Evolutionary conservation across 2,329 filamentous ascomycete genomes (phyloP).

Genomic region (Alternaria gaisen): DNA sequence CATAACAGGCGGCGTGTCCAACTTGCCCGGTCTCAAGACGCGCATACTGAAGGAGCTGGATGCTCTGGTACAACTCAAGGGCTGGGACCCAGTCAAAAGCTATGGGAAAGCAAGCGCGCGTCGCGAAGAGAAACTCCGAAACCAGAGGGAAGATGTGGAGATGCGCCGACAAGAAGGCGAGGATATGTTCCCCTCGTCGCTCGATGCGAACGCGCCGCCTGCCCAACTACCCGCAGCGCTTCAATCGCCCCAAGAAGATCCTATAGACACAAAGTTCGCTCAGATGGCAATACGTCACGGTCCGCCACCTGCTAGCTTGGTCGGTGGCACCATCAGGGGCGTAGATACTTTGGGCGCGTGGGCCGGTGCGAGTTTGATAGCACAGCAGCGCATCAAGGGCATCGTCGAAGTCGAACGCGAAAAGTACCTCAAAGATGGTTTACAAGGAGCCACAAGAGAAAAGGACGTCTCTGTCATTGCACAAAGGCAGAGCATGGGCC

Average conservation of each 20-base stretch:
- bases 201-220: conserved; percentile 18
- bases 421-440: conserved; percentile 73
- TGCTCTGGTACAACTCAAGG: conserved; percentile 69
- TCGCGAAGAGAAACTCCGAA: conserved; percentile 39
- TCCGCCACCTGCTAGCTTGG: conserved; percentile 41
- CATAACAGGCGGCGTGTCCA: conserved; percentile 82
- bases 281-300: conserved; percentile 57
- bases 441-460: conserved; percentile 67
- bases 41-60: conserved; percentile 80
- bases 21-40: conserved; percentile 79
- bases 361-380: conserved; percentile 75
- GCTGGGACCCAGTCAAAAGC: conserved; percentile 81
- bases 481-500: conserved; percentile 71
- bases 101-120: conserved; percentile 65
- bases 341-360: conserved; percentile 77
- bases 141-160: conserved; percentile 35
- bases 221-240: conserved; percentile 50
- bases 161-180: conserved; percentile 30
- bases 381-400: conserved; percentile 73
- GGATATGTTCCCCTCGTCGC: conserved; percentile 34
- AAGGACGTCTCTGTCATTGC: conserved; percentile 65
- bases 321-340: conserved; percentile 70
- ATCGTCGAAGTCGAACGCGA: conserved; percentile 77
- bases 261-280: conserved; percentile 67
- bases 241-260: conserved; percentile 62